A percentile compares a stretch with the other conserved stretches of the same genome.
phyloP scores from a whole-genome alignment of 2,329 filamentous ascomycete genomes.

The Ophiostoma himal-ulmi region DNA sequence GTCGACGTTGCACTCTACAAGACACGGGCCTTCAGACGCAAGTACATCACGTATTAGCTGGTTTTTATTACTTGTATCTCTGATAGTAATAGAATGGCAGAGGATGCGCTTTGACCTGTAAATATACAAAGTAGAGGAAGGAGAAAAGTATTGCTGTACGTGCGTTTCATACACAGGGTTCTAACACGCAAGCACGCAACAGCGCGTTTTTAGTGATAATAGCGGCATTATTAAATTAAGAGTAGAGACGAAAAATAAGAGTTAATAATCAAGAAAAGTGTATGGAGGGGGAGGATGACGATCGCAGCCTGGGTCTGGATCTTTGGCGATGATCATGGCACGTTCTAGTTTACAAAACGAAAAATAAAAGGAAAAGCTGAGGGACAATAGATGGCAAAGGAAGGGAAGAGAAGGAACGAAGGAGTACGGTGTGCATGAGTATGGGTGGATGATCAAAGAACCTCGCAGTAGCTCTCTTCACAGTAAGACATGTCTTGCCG shows the following conservation, averaged over 20 bases:
- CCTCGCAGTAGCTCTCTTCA: conserved; percentile 9
- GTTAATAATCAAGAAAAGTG: neutral
- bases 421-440: neutral
- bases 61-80: neutral
- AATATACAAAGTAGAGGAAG: neutral
- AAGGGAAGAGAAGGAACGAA: conserved; percentile 8
- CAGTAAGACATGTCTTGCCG: neutral
- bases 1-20: neutral
- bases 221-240: neutral
- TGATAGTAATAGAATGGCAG: neutral
- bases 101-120: conserved; percentile 8
- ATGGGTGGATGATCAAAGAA: neutral
- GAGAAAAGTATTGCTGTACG: conserved; percentile 2
- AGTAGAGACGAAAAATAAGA: neutral
- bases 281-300: neutral
- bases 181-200: neutral
- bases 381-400: neutral
- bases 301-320: conserved; percentile 3
- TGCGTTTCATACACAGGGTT: neutral
- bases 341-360: neutral
- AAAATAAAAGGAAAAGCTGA: neutral
- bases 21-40: conserved; percentile 2
- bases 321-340: neutral
- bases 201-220: neutral
- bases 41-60: neutral